Conservation (phyloP, 2,329 filamentous ascomycete species). For the Arthroderma uncinatum region DNA sequence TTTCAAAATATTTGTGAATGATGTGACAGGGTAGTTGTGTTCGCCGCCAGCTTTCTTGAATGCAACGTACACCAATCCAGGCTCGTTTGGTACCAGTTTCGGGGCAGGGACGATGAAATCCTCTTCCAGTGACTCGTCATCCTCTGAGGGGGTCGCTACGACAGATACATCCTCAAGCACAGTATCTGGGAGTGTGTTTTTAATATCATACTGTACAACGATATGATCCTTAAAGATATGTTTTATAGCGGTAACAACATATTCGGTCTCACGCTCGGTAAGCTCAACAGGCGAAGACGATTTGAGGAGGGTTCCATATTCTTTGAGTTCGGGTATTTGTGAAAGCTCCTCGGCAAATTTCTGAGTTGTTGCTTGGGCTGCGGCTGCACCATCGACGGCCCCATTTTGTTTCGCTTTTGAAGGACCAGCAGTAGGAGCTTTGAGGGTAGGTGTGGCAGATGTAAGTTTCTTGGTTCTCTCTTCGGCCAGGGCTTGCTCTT, state of each 20-base stretch:
- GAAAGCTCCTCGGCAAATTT: slow-evolving; percentile 81
- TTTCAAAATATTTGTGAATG: slow-evolving; percentile 85
- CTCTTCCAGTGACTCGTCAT: slow-evolving; percentile 66
- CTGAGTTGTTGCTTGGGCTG: slow-evolving; percentile 68
- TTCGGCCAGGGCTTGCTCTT: slow-evolving; percentile 91
- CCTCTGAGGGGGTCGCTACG: slow-evolving; percentile 65
- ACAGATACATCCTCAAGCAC: slow-evolving; percentile 83
- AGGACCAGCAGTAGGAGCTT: slow-evolving; percentile 73
- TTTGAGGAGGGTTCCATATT: slow-evolving; percentile 84
- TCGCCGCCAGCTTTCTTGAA: slow-evolving; percentile 77
- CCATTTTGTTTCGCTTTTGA: slow-evolving; percentile 57
- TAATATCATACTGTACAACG: slow-evolving; percentile 92
- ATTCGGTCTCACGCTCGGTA: slow-evolving; percentile 94
- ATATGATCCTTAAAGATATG: slow-evolving; percentile 97
- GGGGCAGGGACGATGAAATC: slow-evolving; percentile 88
- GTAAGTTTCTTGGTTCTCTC: slow-evolving; percentile 96
- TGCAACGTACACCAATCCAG: slow-evolving; percentile 87
- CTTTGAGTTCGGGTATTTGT: slow-evolving; percentile 80
- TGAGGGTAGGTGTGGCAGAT: slow-evolving; percentile 81
- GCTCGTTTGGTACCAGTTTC: slow-evolving; percentile 70
- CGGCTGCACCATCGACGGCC: slow-evolving; percentile 62
- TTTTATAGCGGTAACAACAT: slow-evolving; percentile 86
- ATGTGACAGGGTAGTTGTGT: slow-evolving; percentile 58
- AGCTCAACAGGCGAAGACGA: slow-evolving; percentile 77
- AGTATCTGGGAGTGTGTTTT: slow-evolving; percentile 88